phyloP scores from a whole-genome alignment of 2,329 filamentous ascomycete genomes.

The Penicillium brevicompactum region DNA sequence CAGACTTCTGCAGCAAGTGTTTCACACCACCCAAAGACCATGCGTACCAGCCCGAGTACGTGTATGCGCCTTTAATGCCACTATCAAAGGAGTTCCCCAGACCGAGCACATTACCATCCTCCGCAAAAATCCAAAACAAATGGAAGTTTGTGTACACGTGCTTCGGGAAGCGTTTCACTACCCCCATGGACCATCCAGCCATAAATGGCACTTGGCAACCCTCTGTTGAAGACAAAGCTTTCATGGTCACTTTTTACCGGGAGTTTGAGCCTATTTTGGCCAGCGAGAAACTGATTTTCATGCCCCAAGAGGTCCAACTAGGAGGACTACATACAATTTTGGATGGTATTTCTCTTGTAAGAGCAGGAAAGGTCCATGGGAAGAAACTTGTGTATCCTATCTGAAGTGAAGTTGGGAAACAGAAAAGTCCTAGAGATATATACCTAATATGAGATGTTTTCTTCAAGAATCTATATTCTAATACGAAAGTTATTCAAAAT shows the following conservation, averaged over 20 bases:
- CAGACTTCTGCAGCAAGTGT: not conserved
- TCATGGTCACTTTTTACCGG: not conserved
- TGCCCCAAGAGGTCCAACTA: not conserved
- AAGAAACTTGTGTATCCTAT: slow-evolving; percentile 7
- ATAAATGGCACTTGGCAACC: not conserved
- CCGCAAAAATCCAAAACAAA: not conserved
- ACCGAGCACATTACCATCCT: not conserved
- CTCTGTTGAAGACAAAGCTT: not conserved
- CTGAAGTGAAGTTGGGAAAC: not conserved
- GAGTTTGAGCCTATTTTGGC: not conserved
- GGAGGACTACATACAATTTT: not conserved
- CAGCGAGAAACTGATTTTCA: not conserved
- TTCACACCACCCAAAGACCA: not conserved
- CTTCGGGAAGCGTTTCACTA: slow-evolving; percentile 4
- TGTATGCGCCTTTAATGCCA: not conserved
- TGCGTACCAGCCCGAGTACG: not conserved
- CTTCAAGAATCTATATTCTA: no score
- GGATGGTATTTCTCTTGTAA: not conserved
- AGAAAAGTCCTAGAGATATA: not conserved
- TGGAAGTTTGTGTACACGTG: slow-evolving; percentile 4
- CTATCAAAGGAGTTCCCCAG: not conserved
- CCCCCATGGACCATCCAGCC: not conserved
- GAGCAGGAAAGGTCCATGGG: not conserved
- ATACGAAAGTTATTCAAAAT: no score
- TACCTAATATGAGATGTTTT: not conserved